A percentile compares a stretch with the other conserved stretches of the same genome.
Conservation (phyloP, 1,139 yeast species). For the Hanseniaspora gamundiae region DNA sequence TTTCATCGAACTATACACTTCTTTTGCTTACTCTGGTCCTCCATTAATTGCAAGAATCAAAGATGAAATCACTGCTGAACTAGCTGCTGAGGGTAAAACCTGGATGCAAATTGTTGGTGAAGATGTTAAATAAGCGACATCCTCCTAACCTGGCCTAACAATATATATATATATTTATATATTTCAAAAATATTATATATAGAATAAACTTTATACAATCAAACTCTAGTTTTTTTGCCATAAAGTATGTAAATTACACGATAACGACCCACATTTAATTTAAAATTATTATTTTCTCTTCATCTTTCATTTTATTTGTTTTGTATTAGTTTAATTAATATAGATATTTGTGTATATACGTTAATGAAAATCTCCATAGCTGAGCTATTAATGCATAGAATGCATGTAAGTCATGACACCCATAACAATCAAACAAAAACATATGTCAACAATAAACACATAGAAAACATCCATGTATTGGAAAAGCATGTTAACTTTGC, state of each 20-base stretch:
- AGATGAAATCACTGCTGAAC: slow-evolving; percentile 56
- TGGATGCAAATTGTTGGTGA: slow-evolving; percentile 70
- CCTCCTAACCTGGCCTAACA: not conserved
- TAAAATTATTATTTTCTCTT: too few relatives aligned
- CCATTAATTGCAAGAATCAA: slow-evolving; percentile 71
- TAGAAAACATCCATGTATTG: slow-evolving; percentile 31
- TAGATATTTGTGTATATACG: too few relatives aligned
- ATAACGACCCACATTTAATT: too few relatives aligned
- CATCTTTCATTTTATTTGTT: too few relatives aligned
- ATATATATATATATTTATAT: not conserved
- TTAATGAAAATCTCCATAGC: too few relatives aligned
- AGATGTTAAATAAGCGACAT: slow-evolving; percentile 28
- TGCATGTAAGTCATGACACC: slow-evolving; percentile 25
- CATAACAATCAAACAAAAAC: slow-evolving; percentile 28
- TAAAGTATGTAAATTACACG: not conserved
- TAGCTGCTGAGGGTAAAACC: slow-evolving; percentile 63
- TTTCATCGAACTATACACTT: slow-evolving; percentile 73
- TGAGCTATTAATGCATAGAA: slow-evolving; percentile 6
- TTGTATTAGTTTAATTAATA: too few relatives aligned
- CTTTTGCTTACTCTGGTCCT: slow-evolving; percentile 89
- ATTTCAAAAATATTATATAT: too few relatives aligned
- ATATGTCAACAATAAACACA: slow-evolving; percentile 29
- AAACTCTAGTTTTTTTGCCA: too few relatives aligned
- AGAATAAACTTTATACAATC: too few relatives aligned
- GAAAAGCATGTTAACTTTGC: slow-evolving; percentile 18